Evolutionary conservation across 2,329 filamentous ascomycete species (phyloP), one percentile per base, ranked within the genome.

Genomic region (Bertia moriformis): DNA sequence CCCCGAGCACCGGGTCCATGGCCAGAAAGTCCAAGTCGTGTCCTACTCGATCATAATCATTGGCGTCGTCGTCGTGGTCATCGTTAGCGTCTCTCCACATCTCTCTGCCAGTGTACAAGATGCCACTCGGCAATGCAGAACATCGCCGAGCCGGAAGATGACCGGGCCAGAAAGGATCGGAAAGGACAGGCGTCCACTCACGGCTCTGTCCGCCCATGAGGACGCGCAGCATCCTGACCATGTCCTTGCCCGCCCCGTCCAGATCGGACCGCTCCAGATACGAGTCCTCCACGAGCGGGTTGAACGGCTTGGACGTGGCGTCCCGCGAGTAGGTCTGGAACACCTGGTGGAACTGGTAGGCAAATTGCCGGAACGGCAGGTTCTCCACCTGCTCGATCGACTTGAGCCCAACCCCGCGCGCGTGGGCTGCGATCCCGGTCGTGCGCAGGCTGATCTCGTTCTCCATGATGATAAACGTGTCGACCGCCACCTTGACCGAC

Each of bases 341-440:
- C 41, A 72, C 61, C 48, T 72, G 63, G 51, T 75, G 71, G 49
- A 75, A 75, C 52, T 73, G 69, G 44, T 69, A 71, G 3, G 67
- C 67, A 47, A 75, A 73, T 52, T 75, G 70, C 52, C 65, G 69
- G 49, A 75, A 75, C 1, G 71, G 71, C 57, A 74, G 57, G 45
- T 71, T 71, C 49, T 75, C 71, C 37, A 75, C 59, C 48, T 69
- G 65, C 19, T 53, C 52, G 53, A 65, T 69, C 19, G 66, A 53
- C 4, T 56, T 53, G 35, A 70, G 54, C n/a, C 66, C 68, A 20
- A 62, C 58, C 4, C 52, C 53, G 30, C 65, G 61, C 40, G 56
- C 52, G 48, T 58, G 63, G 48, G 50, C 50, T 4, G 59, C 55
- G 18, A 52, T 47, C 18, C 51, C 47, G n/a, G 51, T 51, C 42